These are phyloP conservation scores for Fusarium mangiferae DNA, from an alignment of 2,329 filamentous ascomycete species.

Conservation along the genomic window DNA sequence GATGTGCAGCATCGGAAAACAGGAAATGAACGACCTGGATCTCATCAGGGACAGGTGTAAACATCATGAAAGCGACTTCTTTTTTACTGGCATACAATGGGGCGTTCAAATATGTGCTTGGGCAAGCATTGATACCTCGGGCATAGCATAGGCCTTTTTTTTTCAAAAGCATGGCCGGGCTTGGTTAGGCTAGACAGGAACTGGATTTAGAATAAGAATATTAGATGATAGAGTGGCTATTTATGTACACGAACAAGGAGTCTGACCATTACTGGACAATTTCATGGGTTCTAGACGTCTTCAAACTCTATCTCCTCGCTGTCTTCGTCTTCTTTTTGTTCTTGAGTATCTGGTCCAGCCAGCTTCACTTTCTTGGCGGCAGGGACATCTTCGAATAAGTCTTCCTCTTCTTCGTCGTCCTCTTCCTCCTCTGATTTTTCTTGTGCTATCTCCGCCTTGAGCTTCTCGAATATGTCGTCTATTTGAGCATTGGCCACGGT, in stretches of 20 bases:
- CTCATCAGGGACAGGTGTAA: neutral
- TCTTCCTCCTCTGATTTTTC: slow-evolving; percentile 52
- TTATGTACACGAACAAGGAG: neutral
- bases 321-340: slow-evolving; percentile 56
- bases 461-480: slow-evolving; percentile 73
- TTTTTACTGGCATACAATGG: slow-evolving; percentile 22
- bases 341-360: slow-evolving; percentile 47
- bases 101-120: slow-evolving; percentile 25
- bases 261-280: neutral
- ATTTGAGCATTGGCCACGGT: slow-evolving; percentile 67
- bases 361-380: slow-evolving; percentile 70
- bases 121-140: slow-evolving; percentile 33
- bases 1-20: neutral
- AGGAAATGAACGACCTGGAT: neutral
- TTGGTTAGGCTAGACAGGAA: slow-evolving; percentile 12
- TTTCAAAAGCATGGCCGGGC: slow-evolving; percentile 9
- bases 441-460: slow-evolving; percentile 68
- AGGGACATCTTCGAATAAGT: slow-evolving; percentile 61
- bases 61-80: slow-evolving; percentile 25
- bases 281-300: slow-evolving; percentile 55
- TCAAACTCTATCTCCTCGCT: slow-evolving; percentile 67
- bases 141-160: slow-evolving; percentile 25
- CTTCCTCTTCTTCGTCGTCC: slow-evolving; percentile 54
- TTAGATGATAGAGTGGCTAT: slow-evolving; percentile 15
- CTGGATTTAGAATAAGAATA: slow-evolving; percentile 36